A percentile compares a stretch with the other conserved stretches of the same genome.
Evolutionary conservation across 2,329 filamentous ascomycete species (phyloP).

Genomic region (Xylaria sp.): DNA sequence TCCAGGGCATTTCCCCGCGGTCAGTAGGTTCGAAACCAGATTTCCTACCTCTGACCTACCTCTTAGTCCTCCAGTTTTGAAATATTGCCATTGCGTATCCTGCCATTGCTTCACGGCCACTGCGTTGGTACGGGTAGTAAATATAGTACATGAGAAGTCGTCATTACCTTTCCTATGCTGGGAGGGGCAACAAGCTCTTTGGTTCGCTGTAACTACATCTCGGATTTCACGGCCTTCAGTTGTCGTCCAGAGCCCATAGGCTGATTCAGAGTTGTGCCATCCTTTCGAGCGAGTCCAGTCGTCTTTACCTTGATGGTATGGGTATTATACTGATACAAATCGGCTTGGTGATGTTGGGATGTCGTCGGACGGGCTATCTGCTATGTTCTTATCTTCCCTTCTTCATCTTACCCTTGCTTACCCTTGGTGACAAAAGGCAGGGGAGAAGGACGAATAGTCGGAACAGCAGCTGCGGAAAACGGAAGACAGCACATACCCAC

Average conservation of each 20-base stretch:
- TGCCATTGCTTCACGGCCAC: constrained; percentile 28
- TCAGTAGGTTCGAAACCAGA: constrained; percentile 49
- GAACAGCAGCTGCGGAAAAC: constrained; percentile 46
- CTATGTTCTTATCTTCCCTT: constrained; percentile 29
- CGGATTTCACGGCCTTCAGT: constrained; percentile 11
- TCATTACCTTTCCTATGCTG: constrained; percentile 47
- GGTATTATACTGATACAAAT: constrained; percentile 37
- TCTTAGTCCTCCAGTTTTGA: constrained; percentile 44
- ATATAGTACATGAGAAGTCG: constrained; percentile 40
- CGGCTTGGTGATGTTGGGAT: constrained; percentile 15
- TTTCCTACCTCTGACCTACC: constrained; percentile 67
- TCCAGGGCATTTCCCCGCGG: constrained; percentile 28
- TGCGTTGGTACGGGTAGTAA: constrained; percentile 40
- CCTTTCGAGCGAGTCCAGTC: constrained; percentile 16
- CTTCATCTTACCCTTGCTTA: constrained; percentile 51
- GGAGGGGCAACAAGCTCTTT: constrained; percentile 32
- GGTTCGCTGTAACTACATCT: constrained; percentile 18
- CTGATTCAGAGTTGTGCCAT: constrained; percentile 16
- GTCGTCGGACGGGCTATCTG: constrained; percentile 23
- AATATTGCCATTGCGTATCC: constrained; percentile 40
- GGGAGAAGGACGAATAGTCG: constrained; percentile 45
- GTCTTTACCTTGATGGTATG: constrained; percentile 36
- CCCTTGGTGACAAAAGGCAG: constrained; percentile 50
- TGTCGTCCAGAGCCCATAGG: neutral
- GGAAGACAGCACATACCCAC: constrained; percentile 59